Evolutionary conservation across 2,329 filamentous ascomycete genomes (phyloP).

Genomic region (Atkinsonella texensis): DNA sequence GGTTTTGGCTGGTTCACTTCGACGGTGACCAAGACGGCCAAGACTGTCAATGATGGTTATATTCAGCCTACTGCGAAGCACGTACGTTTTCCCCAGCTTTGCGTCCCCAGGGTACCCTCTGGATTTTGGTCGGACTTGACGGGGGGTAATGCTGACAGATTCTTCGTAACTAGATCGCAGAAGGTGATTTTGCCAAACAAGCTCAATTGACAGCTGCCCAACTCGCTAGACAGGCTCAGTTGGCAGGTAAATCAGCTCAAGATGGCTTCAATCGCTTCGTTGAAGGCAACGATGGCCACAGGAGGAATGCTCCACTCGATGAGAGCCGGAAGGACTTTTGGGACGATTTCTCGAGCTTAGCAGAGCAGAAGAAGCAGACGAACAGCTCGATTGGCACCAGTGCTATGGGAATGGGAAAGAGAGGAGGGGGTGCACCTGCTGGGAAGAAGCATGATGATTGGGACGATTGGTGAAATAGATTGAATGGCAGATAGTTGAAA

Average conservation of each 20-base stretch:
- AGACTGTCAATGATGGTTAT: conserved; percentile 80
- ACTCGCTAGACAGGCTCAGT: conserved; percentile 52
- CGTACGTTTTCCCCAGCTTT: conserved; percentile 11
- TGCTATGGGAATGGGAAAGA: conserved; percentile 44
- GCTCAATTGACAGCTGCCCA: conserved; percentile 51
- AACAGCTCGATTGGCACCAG: conserved; percentile 45
- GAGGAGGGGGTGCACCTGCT: conserved; percentile 21
- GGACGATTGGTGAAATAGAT: conserved; percentile 45
- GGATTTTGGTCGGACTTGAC: too few species aligned
- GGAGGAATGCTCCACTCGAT: conserved; percentile 33
- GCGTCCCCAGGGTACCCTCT: too few species aligned
- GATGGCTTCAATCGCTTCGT: conserved; percentile 80
- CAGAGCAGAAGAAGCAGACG: conserved; percentile 38
- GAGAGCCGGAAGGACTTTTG: conserved; percentile 74
- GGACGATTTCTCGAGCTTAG: conserved; percentile 73
- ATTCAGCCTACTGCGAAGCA: conserved; percentile 71
- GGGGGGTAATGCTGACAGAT: not conserved
- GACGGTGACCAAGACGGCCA: conserved; percentile 80
- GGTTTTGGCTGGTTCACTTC: conserved; percentile 90
- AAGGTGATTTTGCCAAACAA: conserved; percentile 64
- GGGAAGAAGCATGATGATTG: conserved; percentile 42
- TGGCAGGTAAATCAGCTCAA: conserved; percentile 62
- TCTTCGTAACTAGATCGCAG: conserved; percentile 48
- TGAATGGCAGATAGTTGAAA: conserved; percentile 2
- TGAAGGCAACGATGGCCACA: conserved; percentile 49